Evolutionary conservation across 2,329 filamentous ascomycete genomes (phyloP), one percentile per base, ranked within the genome.

Genomic region (Ceratocystis cubensis): DNA sequence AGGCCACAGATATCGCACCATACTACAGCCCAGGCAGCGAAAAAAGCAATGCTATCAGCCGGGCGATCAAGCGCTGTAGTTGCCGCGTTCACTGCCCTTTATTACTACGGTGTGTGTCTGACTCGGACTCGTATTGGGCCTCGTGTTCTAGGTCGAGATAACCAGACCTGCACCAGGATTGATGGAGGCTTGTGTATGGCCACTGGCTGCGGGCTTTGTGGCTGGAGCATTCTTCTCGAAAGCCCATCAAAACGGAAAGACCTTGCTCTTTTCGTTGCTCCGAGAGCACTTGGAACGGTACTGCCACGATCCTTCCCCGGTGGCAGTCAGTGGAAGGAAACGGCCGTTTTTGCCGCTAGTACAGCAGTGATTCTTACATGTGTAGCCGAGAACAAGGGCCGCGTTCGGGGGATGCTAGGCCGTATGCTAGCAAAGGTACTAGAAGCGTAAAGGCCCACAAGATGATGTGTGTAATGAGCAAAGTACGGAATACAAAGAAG

Each of bases 101-200:
- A 93, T 74, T 95, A 92, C 77, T 95, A 95, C 73, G 86, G 88
- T 33, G 88, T 95, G 2, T 96, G 91, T 73, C 82, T 95, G 0
- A 80, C 84, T 5, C 83, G 91, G 57, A 91, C 86, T 1, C 81
- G 88, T 10, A 69, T 94, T 5, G 90, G 90, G 0, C 91, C 91
- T 0, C 82, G 74, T 44, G 25, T 93, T 13, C 76, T 92, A 28
- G 82, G 84, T n/a, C 44, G 46, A 17, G 77, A 73, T 20, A 80
- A 83, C 68, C 74, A 74, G 0, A 70, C 73, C 1, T 63, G 67
- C 37, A 81, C 84, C 72, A 73, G 72, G 63, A 82, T 87, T 67
- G 84, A 87, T 68, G 75, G 78, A 5, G 86, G 86, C 1, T 72
- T 91, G 8, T 92, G 89, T 71, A 84, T 95, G 8, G 83, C 83